Percentiles rank a stretch among this genome's conserved stretches.
phyloP scores from a whole-genome alignment of 495 filamentous ascomycete genomes.

The Penicillium riverlandense region DNA sequence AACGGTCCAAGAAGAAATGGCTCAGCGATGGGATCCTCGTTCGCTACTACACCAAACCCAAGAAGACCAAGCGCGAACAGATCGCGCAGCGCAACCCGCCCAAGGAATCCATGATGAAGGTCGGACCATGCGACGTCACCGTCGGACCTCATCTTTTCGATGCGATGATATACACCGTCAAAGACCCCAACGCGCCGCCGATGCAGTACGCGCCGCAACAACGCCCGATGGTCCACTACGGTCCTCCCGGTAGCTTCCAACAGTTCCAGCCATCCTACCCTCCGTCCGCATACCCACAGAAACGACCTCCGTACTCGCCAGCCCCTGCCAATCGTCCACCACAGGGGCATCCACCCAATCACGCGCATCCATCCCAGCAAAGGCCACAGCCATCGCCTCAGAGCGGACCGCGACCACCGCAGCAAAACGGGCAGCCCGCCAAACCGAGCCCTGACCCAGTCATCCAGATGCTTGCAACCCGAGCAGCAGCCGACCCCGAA shows the following conservation, averaged over 20 bases:
- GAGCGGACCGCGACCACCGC: conserved; percentile 23
- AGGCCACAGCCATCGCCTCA: conserved; percentile 23
- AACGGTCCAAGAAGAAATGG: conserved; percentile 84
- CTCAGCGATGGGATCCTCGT: conserved; percentile 81
- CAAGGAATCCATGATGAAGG: conserved; percentile 77
- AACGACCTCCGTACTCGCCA: conserved; percentile 22
- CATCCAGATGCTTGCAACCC: conserved; percentile 85
- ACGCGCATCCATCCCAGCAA: conserved; percentile 22
- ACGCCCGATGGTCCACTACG: conserved; percentile 62
- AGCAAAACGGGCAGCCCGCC: conserved; percentile 32
- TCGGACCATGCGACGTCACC: conserved; percentile 73
- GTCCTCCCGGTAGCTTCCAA: conserved; percentile 49
- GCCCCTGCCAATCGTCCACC: conserved; percentile 18
- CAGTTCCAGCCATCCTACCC: conserved; percentile 43
- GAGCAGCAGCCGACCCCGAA: conserved; percentile 75
- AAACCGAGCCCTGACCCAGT: conserved; percentile 76
- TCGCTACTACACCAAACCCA: conserved; percentile 88
- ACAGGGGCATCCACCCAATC: conserved; percentile 22
- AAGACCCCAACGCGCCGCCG: conserved; percentile 53
- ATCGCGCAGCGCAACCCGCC: conserved; percentile 71
- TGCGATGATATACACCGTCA: conserved; percentile 76
- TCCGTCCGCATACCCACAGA: conserved; percentile 32
- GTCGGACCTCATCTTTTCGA: conserved; percentile 91
- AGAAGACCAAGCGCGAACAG: conserved; percentile 67
- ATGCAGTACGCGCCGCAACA: conserved; percentile 45